Evolutionary conservation across 2,329 filamentous ascomycete genomes (phyloP).

Genomic region (Cordyceps fumosorosea): DNA sequence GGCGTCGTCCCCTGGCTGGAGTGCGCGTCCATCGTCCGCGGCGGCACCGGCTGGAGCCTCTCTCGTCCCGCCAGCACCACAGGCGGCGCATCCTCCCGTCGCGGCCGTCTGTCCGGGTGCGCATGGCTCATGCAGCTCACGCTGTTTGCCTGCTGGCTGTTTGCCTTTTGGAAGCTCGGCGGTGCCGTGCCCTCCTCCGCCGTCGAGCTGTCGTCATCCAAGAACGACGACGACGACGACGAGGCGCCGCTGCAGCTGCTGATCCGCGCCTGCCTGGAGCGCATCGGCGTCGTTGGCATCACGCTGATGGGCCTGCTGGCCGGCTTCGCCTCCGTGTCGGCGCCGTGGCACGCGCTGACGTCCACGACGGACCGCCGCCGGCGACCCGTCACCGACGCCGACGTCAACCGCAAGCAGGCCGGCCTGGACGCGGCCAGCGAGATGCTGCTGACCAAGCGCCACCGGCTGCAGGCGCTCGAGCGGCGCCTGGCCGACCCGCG

Average conservation of each 20-base stretch:
- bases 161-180: slow-evolving; percentile 70
- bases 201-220: neutral
- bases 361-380: slow-evolving; percentile 45
- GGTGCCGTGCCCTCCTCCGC: slow-evolving; percentile 46
- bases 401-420: slow-evolving; percentile 69
- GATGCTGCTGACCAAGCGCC: slow-evolving; percentile 69
- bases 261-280: slow-evolving; percentile 51
- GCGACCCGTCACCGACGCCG: slow-evolving; percentile 62
- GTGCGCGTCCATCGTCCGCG: slow-evolving; percentile 57
- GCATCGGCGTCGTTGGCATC: slow-evolving; percentile 80
- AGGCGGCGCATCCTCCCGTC: neutral
- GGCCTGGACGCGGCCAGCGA: slow-evolving; percentile 73
- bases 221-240: slow-evolving; percentile 6
- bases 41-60: slow-evolving; percentile 32
- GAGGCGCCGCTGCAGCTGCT: slow-evolving; percentile 31
- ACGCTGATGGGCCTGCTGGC: slow-evolving; percentile 82
- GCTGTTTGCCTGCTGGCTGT: slow-evolving; percentile 63
- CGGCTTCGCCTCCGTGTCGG: slow-evolving; percentile 82
- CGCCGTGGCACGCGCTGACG: slow-evolving; percentile 77
- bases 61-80: neutral
- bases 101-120: slow-evolving; percentile 18
- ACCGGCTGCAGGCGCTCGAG: slow-evolving; percentile 63
- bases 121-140: slow-evolving; percentile 58
- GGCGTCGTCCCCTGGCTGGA: slow-evolving; percentile 73
- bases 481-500: slow-evolving; percentile 44